Conservation (phyloP, 768 basidiomycete genomes). For the Lentinus tigrinus region DNA sequence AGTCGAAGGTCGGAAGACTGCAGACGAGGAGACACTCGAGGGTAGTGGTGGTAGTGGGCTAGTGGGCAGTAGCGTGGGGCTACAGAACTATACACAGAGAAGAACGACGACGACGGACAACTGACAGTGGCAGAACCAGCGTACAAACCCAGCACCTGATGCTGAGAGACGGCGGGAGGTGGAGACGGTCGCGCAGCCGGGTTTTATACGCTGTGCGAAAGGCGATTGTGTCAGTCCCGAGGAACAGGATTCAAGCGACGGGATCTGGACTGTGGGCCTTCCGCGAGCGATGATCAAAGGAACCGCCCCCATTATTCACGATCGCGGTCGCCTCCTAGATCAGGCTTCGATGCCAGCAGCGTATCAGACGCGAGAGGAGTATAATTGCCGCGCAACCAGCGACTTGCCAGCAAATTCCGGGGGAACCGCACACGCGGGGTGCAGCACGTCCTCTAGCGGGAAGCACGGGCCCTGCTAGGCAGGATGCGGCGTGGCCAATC, state of each 20-base stretch:
- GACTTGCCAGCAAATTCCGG: neutral
- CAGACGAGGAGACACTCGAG: conserved; percentile 5
- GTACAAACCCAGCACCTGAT: conserved; percentile 10
- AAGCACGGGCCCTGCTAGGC: conserved; percentile 10
- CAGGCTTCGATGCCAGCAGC: conserved; percentile 15
- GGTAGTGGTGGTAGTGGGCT: neutral
- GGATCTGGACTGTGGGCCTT: conserved; percentile 16
- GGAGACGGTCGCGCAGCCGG: conserved; percentile 10
- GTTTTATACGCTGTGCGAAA: conserved; percentile 8
- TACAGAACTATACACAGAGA: conserved; percentile 10
- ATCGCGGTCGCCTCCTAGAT: conserved; percentile 14
- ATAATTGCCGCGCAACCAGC: conserved; percentile 15
- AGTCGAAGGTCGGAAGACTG: neutral
- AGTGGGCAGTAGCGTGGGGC: neutral
- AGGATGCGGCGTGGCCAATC: conserved; percentile 13
- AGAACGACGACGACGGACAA: conserved; percentile 3
- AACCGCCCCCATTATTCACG: conserved; percentile 19
- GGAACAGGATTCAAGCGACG: conserved; percentile 11
- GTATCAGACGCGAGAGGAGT: conserved; percentile 17
- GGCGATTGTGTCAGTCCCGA: conserved; percentile 1
- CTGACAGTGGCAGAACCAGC: conserved; percentile 7
- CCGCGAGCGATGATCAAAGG: conserved; percentile 20
- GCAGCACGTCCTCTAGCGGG: conserved; percentile 9
- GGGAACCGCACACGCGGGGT: neutral
- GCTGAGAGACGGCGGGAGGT: conserved; percentile 16